Evolutionary conservation across 2,329 filamentous ascomycete species (phyloP), one percentile per base, ranked within the genome.

Genomic region (Sporothrix luriei): DNA sequence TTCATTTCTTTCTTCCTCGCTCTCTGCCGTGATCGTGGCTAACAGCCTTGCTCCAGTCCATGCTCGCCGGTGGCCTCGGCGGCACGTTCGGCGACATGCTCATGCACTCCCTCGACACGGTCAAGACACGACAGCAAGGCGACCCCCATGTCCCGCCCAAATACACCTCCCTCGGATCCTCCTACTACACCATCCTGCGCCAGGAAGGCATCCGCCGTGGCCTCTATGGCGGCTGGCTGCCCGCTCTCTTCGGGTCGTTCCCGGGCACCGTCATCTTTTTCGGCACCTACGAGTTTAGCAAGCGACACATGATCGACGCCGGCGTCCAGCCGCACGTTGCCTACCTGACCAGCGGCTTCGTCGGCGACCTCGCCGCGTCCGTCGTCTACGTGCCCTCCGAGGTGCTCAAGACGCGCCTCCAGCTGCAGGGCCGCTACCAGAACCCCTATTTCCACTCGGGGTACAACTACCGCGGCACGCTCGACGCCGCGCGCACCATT

Each of bases 41-140:
- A 68, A 72, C 71, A 51, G 13, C 16, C 2, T 24, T 24, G 40
- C 48, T n/a, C 19, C 48, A 97, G 93, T 90, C 91, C 78, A 99
- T 98, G 94, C 85, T 99, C 76, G 95, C 95, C 46, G 95, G 95
- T 77, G 95, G 94, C 71, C 84, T 96, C 68, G 95, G 96, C 77
- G 95, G 95, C 68, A 94, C 92, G 19, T 96, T 91, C 69, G 95
- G 96, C 71, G 95, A 99, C 80, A 91, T 99, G 86, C 84, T 99
- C 74, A 99, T 99, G 95, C 95, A 99, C 82, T 98, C 94, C 59
- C 87, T 99, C 77, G 95, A 99, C 80, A 99, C 95, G 0, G 95
- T 99, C 76, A 99, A 99, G 82, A 99, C 95, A 61, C 88, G 95
- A 75, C 96, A 99, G 79, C 95, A 99, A 81, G 95, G 94, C 76